Percentiles rank a stretch among this genome's conserved stretches.
Conservation (phyloP, 1,284 basidiomycete genomes). For the Ustilago crameri region DNA sequence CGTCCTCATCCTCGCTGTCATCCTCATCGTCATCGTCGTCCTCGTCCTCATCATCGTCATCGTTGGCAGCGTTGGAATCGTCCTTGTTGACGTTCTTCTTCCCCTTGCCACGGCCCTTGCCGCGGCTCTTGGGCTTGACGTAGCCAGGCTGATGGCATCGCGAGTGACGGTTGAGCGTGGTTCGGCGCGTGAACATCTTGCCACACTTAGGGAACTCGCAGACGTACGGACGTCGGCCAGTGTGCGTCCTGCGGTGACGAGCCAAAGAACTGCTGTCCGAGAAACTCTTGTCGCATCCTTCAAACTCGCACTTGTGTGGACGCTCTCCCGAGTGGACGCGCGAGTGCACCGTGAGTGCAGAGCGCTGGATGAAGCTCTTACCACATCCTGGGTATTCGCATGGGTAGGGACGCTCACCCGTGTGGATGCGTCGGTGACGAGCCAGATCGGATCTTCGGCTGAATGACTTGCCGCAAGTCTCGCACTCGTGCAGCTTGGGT, state of each 20-base stretch:
- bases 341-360: conserved; percentile 82
- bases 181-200: conserved; percentile 67
- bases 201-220: conserved; percentile 66
- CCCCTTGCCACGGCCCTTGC: conserved; percentile 47
- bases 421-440: conserved; percentile 83
- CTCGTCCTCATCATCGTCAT: conserved; percentile 44
- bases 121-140: conserved; percentile 55
- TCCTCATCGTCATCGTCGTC: conserved; percentile 57
- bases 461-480: conserved; percentile 65
- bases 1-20: conserved; percentile 45
- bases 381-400: conserved; percentile 71
- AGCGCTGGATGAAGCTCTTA: conserved; percentile 67
- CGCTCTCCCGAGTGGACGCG: conserved; percentile 89
- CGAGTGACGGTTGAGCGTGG: conserved; percentile 67
- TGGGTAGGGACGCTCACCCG: conserved; percentile 82
- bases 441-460: conserved; percentile 65
- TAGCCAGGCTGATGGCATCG: conserved; percentile 61
- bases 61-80: conserved; percentile 18
- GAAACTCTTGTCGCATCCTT: conserved; percentile 75
- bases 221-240: conserved; percentile 69
- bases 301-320: conserved; percentile 77
- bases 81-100: conserved; percentile 41
- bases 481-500: conserved; percentile 65
- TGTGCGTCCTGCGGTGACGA: conserved; percentile 79
- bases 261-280: conserved; percentile 73